A percentile compares a stretch with the other conserved stretches of the same genome.
Conservation (phyloP, 176 grass and related monocot genomes). For the Zizania latifolia region DNA sequence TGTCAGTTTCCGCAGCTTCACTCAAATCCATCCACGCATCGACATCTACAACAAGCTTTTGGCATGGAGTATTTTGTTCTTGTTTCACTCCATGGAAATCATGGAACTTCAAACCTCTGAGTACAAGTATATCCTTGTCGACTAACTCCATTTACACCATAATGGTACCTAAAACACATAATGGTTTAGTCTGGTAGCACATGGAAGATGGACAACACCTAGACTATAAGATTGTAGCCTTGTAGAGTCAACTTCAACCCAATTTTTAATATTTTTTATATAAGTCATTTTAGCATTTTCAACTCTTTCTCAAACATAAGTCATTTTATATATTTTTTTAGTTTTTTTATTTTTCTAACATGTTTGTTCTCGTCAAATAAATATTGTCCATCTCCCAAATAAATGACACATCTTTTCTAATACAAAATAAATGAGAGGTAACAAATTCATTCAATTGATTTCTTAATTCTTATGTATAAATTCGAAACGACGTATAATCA, state of each 20-base stretch:
- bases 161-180: constrained; percentile 18
- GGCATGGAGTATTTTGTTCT: constrained; percentile 66
- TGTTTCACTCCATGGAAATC: constrained; percentile 73
- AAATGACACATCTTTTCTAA: too few relatives aligned
- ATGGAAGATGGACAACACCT: background rate
- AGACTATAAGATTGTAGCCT: background rate
- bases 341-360: too few relatives aligned
- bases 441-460: too few relatives aligned
- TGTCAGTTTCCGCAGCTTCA: constrained; percentile 49
- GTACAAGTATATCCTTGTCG: constrained; percentile 55
- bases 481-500: too few relatives aligned
- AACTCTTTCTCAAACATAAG: too few relatives aligned
- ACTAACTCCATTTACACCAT: constrained; percentile 42
- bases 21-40: constrained; percentile 70
- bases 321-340: too few relatives aligned
- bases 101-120: constrained; percentile 67
- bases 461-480: too few relatives aligned
- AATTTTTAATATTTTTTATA: too few relatives aligned
- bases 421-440: too few relatives aligned
- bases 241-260: background rate
- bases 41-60: constrained; percentile 62
- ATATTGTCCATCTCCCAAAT: too few relatives aligned
- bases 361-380: too few relatives aligned
- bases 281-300: too few relatives aligned
- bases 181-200: background rate